Evolutionary conservation across 371 early-diverging fungal genomes (phyloP), one percentile per base, ranked within the genome.

Genomic region (Mortierella sp.): DNA sequence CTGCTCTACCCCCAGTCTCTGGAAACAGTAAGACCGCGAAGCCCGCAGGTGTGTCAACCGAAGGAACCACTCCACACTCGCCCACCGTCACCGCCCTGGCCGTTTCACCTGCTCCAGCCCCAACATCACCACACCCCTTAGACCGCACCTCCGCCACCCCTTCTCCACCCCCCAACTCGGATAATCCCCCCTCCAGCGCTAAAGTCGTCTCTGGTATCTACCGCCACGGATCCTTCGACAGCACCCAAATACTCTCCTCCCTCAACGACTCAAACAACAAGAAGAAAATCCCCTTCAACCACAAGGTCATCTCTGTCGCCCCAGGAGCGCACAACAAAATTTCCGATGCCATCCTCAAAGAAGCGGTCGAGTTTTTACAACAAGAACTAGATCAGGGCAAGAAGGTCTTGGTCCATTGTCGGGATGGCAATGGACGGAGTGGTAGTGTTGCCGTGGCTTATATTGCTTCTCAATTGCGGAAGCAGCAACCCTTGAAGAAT

Each of bases 321-420:
- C 86, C 86, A 3, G 86, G 86, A 38, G 76, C 86, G 2, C 86
- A 85, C 44, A 81, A 50, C 65, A 42, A 57, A 19, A 82, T 85
- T 50, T 75, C 82, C 4, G 86, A 85, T 16, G 77, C 79, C 24
- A 44, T 52, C 31, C 75, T 85, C 47, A 79, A 74, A 63, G 86
- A 85, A 54, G 86, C 86, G 0, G 77, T 85, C 16, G 75, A 74
- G 5, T 85, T 85, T 34, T 45, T 85, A 13, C 70, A 47, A 57
- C 24, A 70, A 1, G 80, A 85, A 76, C 21, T 85, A 16, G 74
- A 44, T 8, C 65, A 73, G 76, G 86, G 82, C 45, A 85, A 77
- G 63, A 85, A 85, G 60, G 86, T 82, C 13, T 50, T 85, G 65
- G 86, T 85, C 47, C 86, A 85, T 42, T 85, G 86, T 71, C 77